Evolutionary conservation across 495 filamentous ascomycete species (phyloP).

Genomic region (Podospora pseudoanserina): DNA sequence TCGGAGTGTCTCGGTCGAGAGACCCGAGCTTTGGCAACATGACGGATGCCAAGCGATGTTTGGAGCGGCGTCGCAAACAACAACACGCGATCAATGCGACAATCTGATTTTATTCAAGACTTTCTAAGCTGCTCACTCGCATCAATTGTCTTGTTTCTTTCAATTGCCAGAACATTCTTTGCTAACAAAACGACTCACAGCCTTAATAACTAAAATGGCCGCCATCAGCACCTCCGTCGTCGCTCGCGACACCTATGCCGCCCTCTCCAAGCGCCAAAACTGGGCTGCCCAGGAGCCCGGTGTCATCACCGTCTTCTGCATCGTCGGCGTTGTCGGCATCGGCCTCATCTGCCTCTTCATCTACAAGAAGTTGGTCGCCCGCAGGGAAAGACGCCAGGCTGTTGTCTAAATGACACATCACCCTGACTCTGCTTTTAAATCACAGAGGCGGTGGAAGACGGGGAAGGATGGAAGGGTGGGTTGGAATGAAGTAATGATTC

Average conservation of each 20-base stretch:
- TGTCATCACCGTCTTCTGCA: constrained; percentile 58
- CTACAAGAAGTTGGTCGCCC: constrained; percentile 39
- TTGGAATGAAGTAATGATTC: constrained; percentile 21
- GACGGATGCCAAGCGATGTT: constrained; percentile 22
- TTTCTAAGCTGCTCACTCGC: not conserved
- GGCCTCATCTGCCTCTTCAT: constrained; percentile 47
- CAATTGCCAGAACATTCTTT: not conserved
- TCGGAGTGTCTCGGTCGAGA: not conserved
- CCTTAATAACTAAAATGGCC: constrained; percentile 38
- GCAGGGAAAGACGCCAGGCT: constrained; percentile 29
- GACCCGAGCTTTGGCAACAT: constrained; percentile 7
- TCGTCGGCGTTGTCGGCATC: constrained; percentile 51
- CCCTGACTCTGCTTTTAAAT: not conserved
- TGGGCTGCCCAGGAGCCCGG: constrained; percentile 50
- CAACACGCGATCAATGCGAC: not conserved
- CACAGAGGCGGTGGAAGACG: not conserved
- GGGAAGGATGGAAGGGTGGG: constrained; percentile 2
- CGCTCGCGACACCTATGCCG: constrained; percentile 43
- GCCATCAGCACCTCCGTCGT: constrained; percentile 44
- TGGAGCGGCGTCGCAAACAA: constrained; percentile 1
- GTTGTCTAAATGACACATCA: constrained; percentile 15
- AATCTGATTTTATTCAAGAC: not conserved
- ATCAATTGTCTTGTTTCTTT: constrained; percentile 3
- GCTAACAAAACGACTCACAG: constrained; percentile 14
- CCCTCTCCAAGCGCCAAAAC: constrained; percentile 50